Percentiles rank a stretch among this genome's conserved stretches.
Evolutionary conservation across 2,329 filamentous ascomycete species (phyloP).

Genomic region (Graphilbum sp.): DNA sequence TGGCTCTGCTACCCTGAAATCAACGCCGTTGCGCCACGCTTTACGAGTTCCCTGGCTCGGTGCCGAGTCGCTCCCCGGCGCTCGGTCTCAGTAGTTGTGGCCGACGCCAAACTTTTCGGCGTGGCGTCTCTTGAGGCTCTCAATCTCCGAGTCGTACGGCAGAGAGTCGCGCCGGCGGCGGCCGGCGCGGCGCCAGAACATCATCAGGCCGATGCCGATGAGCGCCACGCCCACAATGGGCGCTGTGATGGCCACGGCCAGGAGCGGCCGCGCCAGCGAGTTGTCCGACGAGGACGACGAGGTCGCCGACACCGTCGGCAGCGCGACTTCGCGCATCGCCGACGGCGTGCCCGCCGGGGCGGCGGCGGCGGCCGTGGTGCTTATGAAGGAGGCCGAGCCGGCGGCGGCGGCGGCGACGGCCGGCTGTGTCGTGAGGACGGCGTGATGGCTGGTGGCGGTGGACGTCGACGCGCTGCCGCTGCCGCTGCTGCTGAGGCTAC

Average conservation of each 20-base stretch:
- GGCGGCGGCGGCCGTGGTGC: too few relatives aligned
- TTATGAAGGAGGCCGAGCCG: too few relatives aligned
- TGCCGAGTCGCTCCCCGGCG: too few relatives aligned
- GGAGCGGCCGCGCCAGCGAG: slow-evolving; percentile 5
- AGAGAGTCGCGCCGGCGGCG: slow-evolving; percentile 5
- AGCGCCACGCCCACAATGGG: slow-evolving; percentile 9
- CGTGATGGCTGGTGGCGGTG: too few relatives aligned
- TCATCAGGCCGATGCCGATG: slow-evolving; percentile 6
- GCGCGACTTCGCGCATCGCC: too few relatives aligned
- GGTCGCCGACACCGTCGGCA: background rate
- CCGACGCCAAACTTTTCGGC: slow-evolving; percentile 10
- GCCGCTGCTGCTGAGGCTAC: too few relatives aligned
- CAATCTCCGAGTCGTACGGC: slow-evolving; percentile 12
- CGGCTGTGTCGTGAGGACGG: too few relatives aligned
- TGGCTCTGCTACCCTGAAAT: slow-evolving; percentile 23
- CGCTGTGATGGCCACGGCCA: slow-evolving; percentile 8
- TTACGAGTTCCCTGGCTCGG: too few relatives aligned
- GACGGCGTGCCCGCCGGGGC: too few relatives aligned
- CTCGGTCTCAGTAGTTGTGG: slow-evolving; percentile 9
- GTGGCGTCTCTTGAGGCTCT: slow-evolving; percentile 12
- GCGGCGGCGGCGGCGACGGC: too few relatives aligned
- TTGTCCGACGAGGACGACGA: background rate
- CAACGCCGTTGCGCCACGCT: too few relatives aligned
- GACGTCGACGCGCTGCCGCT: too few relatives aligned
- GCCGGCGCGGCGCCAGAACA: slow-evolving; percentile 5